phyloP scores from a whole-genome alignment of 768 basidiomycete genomes.

The Kwoniella botswanensis region DNA sequence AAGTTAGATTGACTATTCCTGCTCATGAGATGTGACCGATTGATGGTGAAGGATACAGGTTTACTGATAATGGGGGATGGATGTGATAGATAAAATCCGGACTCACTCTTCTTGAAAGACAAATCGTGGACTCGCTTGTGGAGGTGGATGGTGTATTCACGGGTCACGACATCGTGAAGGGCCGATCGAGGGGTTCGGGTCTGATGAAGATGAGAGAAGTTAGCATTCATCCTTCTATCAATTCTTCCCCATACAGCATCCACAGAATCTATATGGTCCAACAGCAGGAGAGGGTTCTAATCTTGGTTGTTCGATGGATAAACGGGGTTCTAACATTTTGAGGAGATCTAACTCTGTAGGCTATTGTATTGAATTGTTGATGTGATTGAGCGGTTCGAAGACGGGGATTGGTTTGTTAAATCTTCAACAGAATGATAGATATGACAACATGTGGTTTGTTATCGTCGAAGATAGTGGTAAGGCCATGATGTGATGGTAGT shows the following conservation, averaged over 20 bases:
- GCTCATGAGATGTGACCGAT: too few species aligned
- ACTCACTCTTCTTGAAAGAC: conserved; percentile 88
- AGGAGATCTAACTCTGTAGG: too few species aligned
- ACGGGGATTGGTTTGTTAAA: too few species aligned
- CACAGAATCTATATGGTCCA: not conserved
- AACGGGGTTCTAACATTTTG: not conserved
- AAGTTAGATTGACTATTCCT: too few species aligned
- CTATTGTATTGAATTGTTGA: too few species aligned
- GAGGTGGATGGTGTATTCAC: conserved; percentile 98
- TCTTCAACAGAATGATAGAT: too few species aligned
- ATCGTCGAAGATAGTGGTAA: too few species aligned
- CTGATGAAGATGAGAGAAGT: conserved; percentile 25
- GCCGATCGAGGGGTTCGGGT: conserved; percentile 86
- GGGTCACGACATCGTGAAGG: conserved; percentile 95
- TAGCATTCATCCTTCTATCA: not conserved
- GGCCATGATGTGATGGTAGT: too few species aligned
- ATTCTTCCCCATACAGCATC: too few species aligned
- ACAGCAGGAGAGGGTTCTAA: not conserved
- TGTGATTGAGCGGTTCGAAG: too few species aligned
- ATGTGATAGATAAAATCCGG: not conserved
- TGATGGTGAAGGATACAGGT: too few species aligned
- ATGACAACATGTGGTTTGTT: too few species aligned
- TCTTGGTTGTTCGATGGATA: not conserved
- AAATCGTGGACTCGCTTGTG: conserved; percentile 92
- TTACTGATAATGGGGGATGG: not conserved